Evolutionary conservation across 768 basidiomycete genomes (phyloP).

Genomic region (Rhizopogon salebrosus): DNA sequence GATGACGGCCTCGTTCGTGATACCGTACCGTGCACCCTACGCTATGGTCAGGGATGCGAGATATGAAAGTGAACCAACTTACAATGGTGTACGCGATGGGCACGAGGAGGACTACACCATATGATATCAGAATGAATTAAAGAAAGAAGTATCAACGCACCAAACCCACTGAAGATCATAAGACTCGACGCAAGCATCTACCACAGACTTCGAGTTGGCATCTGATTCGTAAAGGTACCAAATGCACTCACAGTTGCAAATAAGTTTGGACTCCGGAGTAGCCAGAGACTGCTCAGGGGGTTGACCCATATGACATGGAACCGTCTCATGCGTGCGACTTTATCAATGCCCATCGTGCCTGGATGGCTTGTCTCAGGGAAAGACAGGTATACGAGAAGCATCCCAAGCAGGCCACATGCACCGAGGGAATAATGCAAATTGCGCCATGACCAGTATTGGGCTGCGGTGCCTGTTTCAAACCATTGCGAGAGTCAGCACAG

Average conservation of each 20-base stretch:
- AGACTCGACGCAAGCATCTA: conserved; percentile 38
- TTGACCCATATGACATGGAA: conserved; percentile 22
- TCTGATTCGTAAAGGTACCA: not conserved
- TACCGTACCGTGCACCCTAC: conserved; percentile 43
- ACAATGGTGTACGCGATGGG: conserved; percentile 69
- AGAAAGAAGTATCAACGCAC: conserved; percentile 25
- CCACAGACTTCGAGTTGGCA: conserved; percentile 3
- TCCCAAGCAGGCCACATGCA: conserved; percentile 30
- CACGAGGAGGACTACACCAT: conserved; percentile 36
- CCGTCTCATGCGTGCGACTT: conserved; percentile 3
- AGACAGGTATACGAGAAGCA: conserved; percentile 15
- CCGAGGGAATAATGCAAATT: conserved; percentile 42
- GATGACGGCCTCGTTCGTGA: conserved; percentile 16
- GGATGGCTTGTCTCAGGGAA: conserved; percentile 33
- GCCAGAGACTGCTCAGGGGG: conserved; percentile 24
- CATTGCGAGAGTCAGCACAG: not conserved
- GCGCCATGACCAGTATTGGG: conserved; percentile 58
- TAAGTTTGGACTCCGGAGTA: conserved; percentile 26
- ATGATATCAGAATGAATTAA: not conserved
- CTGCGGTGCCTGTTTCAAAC: conserved; percentile 30
- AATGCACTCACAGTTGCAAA: conserved; percentile 18
- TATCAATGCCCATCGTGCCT: conserved; percentile 24
- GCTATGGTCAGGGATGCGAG: not conserved
- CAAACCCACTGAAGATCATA: conserved; percentile 21
- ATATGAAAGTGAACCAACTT: conserved; percentile 10